Evolutionary conservation across 2,329 filamentous ascomycete species (phyloP).

Genomic region (Penicillium sp.): DNA sequence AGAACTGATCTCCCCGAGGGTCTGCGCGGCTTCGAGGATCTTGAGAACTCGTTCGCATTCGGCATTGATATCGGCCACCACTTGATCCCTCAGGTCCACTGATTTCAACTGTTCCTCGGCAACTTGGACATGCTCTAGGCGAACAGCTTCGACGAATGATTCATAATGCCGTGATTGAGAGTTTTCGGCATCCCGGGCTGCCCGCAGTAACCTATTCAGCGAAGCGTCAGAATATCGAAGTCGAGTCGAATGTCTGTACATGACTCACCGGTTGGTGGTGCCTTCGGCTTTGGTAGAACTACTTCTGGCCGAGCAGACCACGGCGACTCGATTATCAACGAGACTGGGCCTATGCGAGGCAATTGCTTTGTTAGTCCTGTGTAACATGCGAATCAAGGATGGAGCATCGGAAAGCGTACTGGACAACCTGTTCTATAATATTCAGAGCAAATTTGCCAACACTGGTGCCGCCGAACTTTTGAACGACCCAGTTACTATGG

Average conservation of each 20-base stretch:
- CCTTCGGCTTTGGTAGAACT: slow-evolving; percentile 91
- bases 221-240: background rate
- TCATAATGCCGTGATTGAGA: slow-evolving; percentile 57
- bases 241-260: background rate
- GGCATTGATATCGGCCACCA: slow-evolving; percentile 63
- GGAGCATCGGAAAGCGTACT: slow-evolving; percentile 39
- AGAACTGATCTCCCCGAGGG: slow-evolving; percentile 64
- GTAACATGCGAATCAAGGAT: background rate
- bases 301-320: slow-evolving; percentile 93
- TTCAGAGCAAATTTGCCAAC: slow-evolving; percentile 87
- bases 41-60: slow-evolving; percentile 80
- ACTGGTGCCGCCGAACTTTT: slow-evolving; percentile 94
- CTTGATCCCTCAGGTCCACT: slow-evolving; percentile 52
- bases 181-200: slow-evolving; percentile 48
- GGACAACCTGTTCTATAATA: slow-evolving; percentile 67
- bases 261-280: slow-evolving; percentile 84
- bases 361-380: background rate
- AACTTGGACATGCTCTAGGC: slow-evolving; percentile 72
- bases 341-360: slow-evolving; percentile 52
- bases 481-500: slow-evolving; percentile 67
- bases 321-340: slow-evolving; percentile 68
- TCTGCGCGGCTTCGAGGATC: slow-evolving; percentile 62
- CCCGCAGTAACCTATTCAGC: slow-evolving; percentile 41
- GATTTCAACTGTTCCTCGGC: slow-evolving; percentile 61
- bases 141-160: slow-evolving; percentile 73